Percentiles rank a stretch among this genome's conserved stretches.
phyloP scores from a whole-genome alignment of 768 basidiomycete genomes.

The Auriscalpium vulgare region DNA sequence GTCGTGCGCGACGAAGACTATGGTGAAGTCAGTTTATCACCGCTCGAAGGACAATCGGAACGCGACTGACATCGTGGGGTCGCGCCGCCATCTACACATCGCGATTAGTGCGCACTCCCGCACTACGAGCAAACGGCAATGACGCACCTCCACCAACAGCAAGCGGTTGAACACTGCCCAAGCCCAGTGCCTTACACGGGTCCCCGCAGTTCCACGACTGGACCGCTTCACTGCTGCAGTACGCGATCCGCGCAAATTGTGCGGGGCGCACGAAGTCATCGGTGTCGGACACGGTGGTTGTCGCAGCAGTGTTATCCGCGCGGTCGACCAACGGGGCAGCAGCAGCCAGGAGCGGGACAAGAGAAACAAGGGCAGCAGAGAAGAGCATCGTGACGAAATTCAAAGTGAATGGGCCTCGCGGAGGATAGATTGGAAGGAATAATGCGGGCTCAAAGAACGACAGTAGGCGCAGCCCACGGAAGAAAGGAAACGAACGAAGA shows the following conservation, averaged over 20 bases:
- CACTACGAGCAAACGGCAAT: neutral
- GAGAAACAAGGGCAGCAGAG: too few relatives aligned
- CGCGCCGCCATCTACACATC: conserved; percentile 19
- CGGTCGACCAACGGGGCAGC: neutral
- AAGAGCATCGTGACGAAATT: too few relatives aligned
- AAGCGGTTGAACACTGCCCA: conserved; percentile 19
- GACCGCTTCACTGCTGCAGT: conserved; percentile 28
- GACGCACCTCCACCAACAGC: conserved; percentile 29
- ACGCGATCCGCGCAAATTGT: conserved; percentile 29
- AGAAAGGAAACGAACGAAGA: neutral
- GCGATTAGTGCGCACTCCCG: neutral
- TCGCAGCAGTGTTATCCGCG: neutral
- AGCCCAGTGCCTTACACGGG: conserved; percentile 24
- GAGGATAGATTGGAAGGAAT: too few relatives aligned
- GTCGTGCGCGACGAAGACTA: conserved; percentile 33
- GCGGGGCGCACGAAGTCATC: conserved; percentile 23
- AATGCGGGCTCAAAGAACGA: neutral
- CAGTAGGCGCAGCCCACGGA: neutral
- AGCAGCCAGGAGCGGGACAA: neutral
- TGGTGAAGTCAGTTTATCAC: neutral
- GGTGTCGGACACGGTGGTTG: neutral
- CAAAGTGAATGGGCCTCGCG: too few relatives aligned
- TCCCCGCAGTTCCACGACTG: conserved; percentile 27
- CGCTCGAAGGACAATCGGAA: neutral
- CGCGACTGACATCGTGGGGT: conserved; percentile 24